phyloP scores from a whole-genome alignment of 352 stramenopile species.

The Poterioochromonas sp. region DNA sequence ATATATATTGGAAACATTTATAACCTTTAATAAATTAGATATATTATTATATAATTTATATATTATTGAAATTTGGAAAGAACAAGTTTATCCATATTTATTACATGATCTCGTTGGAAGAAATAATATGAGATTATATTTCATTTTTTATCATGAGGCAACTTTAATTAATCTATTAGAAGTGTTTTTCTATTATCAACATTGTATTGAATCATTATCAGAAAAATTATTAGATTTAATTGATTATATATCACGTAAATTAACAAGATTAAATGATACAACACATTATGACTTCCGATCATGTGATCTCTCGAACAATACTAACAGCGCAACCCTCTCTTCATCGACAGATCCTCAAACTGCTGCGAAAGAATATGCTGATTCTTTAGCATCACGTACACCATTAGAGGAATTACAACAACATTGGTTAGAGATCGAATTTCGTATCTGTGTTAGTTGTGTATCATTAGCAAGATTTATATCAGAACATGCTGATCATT shows the following conservation, averaged over 20 bases:
- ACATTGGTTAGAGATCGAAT: slow-evolving; percentile 71
- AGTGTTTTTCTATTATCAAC: slow-evolving; percentile 70
- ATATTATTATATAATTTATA: slow-evolving; percentile 74
- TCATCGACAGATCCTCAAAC: not conserved
- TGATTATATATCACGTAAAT: slow-evolving; percentile 81
- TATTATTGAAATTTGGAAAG: slow-evolving; percentile 75
- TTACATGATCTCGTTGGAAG: slow-evolving; percentile 31
- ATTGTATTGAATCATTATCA: slow-evolving; percentile 58
- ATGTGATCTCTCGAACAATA: slow-evolving; percentile 41
- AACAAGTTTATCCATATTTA: slow-evolving; percentile 51
- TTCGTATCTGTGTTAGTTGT: slow-evolving; percentile 65
- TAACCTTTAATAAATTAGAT: slow-evolving; percentile 79
- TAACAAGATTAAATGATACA: slow-evolving; percentile 63
- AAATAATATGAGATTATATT: slow-evolving; percentile 75
- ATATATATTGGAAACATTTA: slow-evolving; percentile 78
- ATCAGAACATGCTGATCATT: slow-evolving; percentile 67
- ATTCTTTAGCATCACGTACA: slow-evolving; percentile 24
- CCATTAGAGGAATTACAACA: slow-evolving; percentile 48
- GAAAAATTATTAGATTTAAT: slow-evolving; percentile 78
- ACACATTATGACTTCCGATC: slow-evolving; percentile 49
- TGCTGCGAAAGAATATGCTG: slow-evolving; percentile 38
- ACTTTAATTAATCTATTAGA: slow-evolving; percentile 47
- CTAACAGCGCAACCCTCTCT: not conserved
- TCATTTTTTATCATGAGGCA: slow-evolving; percentile 59
- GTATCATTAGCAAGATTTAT: slow-evolving; percentile 69